A percentile compares a stretch with the other conserved stretches of the same genome.
phyloP scores from a whole-genome alignment of 1,139 yeast species.

The Protomyces macrosporus region DNA sequence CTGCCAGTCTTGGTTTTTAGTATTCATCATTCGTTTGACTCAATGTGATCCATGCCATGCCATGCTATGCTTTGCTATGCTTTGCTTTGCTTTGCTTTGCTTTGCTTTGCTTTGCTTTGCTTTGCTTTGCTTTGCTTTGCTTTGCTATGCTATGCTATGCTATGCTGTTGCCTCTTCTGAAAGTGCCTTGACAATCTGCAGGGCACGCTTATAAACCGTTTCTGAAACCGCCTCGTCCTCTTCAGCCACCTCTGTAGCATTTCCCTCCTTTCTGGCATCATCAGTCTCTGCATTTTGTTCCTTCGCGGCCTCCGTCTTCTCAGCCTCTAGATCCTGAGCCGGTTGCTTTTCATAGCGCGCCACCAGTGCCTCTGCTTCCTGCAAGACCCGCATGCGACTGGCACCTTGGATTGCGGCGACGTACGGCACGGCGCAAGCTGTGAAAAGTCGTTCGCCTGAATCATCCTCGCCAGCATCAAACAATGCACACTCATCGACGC shows the following conservation, averaged over 20 bases:
- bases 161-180: neutral
- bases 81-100: slow-evolving; percentile 5
- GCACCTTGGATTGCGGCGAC: slow-evolving; percentile 13
- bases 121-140: no score
- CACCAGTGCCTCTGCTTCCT: slow-evolving; percentile 6
- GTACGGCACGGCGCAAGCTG: neutral
- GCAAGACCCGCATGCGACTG: neutral
- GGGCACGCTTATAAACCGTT: neutral
- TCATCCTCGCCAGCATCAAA: neutral
- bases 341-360: slow-evolving; percentile 1
- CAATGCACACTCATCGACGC: neutral
- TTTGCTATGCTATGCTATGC: slow-evolving; percentile 7
- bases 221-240: neutral
- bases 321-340: neutral
- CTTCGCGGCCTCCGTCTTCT: neutral
- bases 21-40: neutral
- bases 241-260: neutral
- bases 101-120: slow-evolving; percentile 4
- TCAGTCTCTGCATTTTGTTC: slow-evolving; percentile 7
- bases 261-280: neutral
- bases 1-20: neutral
- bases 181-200: neutral
- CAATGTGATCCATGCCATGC: slow-evolving; percentile 4
- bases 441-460: neutral
- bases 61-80: neutral